A percentile compares a stretch with the other conserved stretches of the same genome.
phyloP scores from a whole-genome alignment of 139 green algal species.

The Tetradesmus lagerheimii region DNA sequence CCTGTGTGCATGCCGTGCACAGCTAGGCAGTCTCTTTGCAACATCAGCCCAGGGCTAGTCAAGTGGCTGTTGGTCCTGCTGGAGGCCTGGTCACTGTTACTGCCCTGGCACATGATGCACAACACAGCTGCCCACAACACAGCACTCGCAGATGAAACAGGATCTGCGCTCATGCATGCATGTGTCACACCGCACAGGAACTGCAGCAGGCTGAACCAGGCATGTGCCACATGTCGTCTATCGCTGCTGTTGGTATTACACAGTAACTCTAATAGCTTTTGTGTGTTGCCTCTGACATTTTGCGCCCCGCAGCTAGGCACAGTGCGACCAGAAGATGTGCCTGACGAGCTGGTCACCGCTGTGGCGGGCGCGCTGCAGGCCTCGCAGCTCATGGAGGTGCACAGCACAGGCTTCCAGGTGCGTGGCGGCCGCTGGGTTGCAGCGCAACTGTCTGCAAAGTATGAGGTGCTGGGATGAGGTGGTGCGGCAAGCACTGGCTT shows the following conservation, averaged over 20 bases:
- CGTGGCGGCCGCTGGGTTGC: too few relatives aligned
- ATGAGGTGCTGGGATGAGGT: too few relatives aligned
- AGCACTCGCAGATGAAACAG: too few relatives aligned
- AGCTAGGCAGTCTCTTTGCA: conserved; percentile 52
- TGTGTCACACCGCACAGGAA: too few relatives aligned
- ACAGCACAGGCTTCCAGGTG: conserved; percentile 57
- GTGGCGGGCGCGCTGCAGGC: conserved; percentile 56
- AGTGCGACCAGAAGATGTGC: conserved; percentile 42
- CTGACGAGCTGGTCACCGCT: conserved; percentile 50
- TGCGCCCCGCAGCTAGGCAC: conserved; percentile 10
- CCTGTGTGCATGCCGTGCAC: conserved; percentile 4
- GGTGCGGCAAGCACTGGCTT: too few relatives aligned
- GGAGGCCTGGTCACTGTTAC: conserved; percentile 46
- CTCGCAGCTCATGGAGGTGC: conserved; percentile 42
- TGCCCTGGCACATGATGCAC: conserved; percentile 13
- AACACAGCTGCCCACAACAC: too few relatives aligned
- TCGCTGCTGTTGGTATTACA: too few relatives aligned
- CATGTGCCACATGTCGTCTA: background rate
- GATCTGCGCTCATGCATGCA: background rate
- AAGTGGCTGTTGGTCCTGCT: conserved; percentile 21
- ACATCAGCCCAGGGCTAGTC: conserved; percentile 44
- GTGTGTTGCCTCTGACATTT: background rate
- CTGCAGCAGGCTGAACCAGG: too few relatives aligned
- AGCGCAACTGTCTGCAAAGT: too few relatives aligned
- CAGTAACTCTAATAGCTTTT: too few relatives aligned